phyloP scores from a whole-genome alignment of 768 basidiomycete genomes.

The Suillus weaverae region DNA sequence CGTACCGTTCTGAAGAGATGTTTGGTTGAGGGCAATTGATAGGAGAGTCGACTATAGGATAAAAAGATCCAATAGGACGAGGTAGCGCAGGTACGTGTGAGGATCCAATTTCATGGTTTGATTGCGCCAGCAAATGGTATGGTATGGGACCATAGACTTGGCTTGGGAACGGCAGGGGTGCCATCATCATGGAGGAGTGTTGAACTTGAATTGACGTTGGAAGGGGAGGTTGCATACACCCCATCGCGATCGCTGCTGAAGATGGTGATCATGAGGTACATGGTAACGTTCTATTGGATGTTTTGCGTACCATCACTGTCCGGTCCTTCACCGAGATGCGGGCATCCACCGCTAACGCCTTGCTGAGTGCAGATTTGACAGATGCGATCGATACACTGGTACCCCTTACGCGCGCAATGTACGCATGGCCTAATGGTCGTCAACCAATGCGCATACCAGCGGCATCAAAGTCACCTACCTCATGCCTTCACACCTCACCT shows the following conservation, averaged over 20 bases:
- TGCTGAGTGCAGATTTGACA: conserved; percentile 46
- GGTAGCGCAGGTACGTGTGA: conserved; percentile 19
- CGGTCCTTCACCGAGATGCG: conserved; percentile 36
- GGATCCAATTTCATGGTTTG: conserved; percentile 11
- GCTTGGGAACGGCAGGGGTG: conserved; percentile 21
- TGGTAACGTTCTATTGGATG: not conserved
- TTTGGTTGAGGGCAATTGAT: conserved; percentile 28
- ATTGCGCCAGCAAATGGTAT: conserved; percentile 30
- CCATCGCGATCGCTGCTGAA: conserved; percentile 1
- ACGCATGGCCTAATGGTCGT: conserved; percentile 45
- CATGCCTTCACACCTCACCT: conserved; percentile 60
- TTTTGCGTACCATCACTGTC: conserved; percentile 23
- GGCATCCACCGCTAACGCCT: conserved; percentile 47
- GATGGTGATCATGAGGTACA: conserved; percentile 14
- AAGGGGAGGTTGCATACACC: conserved; percentile 7
- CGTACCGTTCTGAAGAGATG: conserved; percentile 36
- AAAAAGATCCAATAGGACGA: conserved; percentile 33
- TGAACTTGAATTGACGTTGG: conserved; percentile 18
- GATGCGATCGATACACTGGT: conserved; percentile 51
- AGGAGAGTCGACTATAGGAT: conserved; percentile 42
- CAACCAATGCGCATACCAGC: conserved; percentile 8
- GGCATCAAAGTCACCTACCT: conserved; percentile 37
- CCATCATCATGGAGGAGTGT: conserved; percentile 18
- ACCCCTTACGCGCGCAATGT: conserved; percentile 50
- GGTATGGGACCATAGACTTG: conserved; percentile 29